Percentiles rank a stretch among this genome's conserved stretches.
Evolutionary conservation across 2,329 filamentous ascomycete species (phyloP).

Genomic region (Emergomyces orientalis): DNA sequence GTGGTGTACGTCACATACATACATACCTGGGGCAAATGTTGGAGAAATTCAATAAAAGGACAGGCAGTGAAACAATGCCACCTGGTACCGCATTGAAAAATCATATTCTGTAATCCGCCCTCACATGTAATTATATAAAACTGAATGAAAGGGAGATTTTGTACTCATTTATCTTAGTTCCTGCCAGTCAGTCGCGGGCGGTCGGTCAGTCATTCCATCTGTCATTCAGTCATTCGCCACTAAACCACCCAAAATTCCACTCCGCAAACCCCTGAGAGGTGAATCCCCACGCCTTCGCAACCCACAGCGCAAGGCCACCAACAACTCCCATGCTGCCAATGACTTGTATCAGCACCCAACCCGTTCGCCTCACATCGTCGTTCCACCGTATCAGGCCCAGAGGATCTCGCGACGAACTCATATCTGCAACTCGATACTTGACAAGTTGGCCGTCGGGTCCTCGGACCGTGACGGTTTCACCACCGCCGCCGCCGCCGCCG

Average conservation of each 20-base stretch:
- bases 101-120: neutral
- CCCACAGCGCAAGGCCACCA: constrained; percentile 60
- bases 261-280: constrained; percentile 25
- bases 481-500: constrained; percentile 17
- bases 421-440: constrained; percentile 27
- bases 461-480: constrained; percentile 20
- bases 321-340: constrained; percentile 65
- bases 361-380: constrained; percentile 54
- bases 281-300: constrained; percentile 38
- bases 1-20: neutral
- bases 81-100: neutral
- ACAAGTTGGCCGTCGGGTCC: constrained; percentile 21
- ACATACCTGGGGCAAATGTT: neutral
- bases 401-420: constrained; percentile 58
- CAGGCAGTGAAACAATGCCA: neutral
- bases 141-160: neutral
- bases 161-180: neutral
- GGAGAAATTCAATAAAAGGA: neutral
- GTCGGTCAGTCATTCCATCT: neutral
- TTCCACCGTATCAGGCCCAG: constrained; percentile 65
- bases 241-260: constrained; percentile 16
- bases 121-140: neutral
- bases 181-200: neutral
- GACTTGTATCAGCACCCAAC: constrained; percentile 62
- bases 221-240: neutral